These are phyloP conservation scores for Flaveria ramosissima DNA, from an alignment of 129 eudicot species.

Conservation along the genomic window DNA sequence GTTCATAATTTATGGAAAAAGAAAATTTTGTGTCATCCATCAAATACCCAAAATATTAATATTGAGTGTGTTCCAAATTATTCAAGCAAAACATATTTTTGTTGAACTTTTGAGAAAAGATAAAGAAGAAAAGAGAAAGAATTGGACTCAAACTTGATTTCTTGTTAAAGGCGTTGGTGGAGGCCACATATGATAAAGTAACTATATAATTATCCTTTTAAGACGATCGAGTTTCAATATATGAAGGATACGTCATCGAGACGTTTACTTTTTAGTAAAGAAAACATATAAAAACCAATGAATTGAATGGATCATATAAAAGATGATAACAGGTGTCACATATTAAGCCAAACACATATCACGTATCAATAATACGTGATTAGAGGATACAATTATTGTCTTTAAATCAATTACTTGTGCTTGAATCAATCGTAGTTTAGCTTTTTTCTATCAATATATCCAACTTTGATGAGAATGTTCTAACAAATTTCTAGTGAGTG, in stretches of 20 bases:
- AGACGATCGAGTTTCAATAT: background rate
- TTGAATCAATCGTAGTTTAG: background rate
- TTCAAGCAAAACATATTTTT: background rate
- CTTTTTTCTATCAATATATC: background rate
- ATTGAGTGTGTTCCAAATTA: background rate
- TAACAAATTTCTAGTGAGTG: background rate
- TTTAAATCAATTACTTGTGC: background rate
- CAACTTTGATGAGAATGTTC: background rate
- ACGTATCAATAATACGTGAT: background rate
- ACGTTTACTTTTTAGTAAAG: conserved; percentile 22
- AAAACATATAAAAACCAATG: background rate
- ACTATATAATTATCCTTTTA: background rate
- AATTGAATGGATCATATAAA: conserved; percentile 2
- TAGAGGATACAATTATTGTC: background rate
- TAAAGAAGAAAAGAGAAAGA: background rate
- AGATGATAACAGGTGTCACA: conserved; percentile 1
- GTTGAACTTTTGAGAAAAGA: background rate
- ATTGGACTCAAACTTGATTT: conserved; percentile 7
- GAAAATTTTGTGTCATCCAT: background rate
- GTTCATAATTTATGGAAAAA: background rate
- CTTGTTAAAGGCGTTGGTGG: background rate
- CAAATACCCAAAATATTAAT: background rate
- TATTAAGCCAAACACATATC: background rate
- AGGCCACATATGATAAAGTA: conserved; percentile 23
- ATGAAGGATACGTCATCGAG: background rate